Evolutionary conservation across 805 yeast genomes (phyloP).

Genomic region (Candida maris): DNA sequence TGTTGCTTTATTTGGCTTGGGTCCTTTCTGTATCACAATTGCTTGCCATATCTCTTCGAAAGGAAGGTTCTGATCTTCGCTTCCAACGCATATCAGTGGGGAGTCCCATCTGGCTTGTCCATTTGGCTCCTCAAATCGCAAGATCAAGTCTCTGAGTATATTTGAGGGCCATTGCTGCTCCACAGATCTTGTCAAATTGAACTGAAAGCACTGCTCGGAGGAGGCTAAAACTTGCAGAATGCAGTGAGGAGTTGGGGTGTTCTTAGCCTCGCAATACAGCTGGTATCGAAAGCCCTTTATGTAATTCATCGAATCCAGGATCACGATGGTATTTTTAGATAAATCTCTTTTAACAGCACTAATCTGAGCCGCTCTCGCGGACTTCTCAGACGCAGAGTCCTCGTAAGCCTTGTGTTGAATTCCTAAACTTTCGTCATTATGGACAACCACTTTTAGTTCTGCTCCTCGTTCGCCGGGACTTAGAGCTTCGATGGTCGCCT

Average conservation of each 20-base stretch:
- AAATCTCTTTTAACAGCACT: conserved; percentile 85
- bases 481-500: conserved; percentile 40
- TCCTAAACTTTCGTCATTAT: conserved; percentile 75
- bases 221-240: conserved; percentile 78
- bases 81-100: conserved; percentile 72
- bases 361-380: conserved; percentile 78
- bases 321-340: conserved; percentile 64
- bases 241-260: conserved; percentile 74
- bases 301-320: conserved; percentile 81
- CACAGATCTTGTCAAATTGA: conserved; percentile 45
- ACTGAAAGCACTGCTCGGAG: conserved; percentile 51
- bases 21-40: conserved; percentile 54
- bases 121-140: conserved; percentile 94
- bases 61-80: conserved; percentile 53
- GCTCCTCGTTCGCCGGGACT: conserved; percentile 45
- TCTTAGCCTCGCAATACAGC: conserved; percentile 88
- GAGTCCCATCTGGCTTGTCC: conserved; percentile 88
- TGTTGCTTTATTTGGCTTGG: conserved; percentile 84
- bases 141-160: conserved; percentile 61
- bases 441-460: conserved; percentile 59
- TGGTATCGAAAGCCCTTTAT: conserved; percentile 96
- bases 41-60: conserved; percentile 66
- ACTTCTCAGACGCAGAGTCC: conserved; percentile 74
- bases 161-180: conserved; percentile 58
- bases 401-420: conserved; percentile 63